Evolutionary conservation across 2,329 filamentous ascomycete genomes (phyloP).

Genomic region (Colletotrichum sp.): DNA sequence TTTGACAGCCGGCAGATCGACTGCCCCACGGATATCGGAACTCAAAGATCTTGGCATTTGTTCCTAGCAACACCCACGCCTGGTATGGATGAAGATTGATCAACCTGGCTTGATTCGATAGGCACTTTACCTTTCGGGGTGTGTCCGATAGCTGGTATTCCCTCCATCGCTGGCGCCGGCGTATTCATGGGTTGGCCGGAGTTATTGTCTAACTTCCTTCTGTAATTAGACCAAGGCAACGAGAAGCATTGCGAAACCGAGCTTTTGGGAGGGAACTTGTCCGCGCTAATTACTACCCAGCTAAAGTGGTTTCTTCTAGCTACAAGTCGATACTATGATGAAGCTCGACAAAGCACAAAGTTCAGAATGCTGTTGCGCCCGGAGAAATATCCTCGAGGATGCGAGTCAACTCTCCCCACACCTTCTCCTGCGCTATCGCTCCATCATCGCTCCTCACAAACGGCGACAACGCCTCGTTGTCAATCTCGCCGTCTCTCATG

Average conservation of each 20-base stretch:
- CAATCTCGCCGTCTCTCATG: not conserved
- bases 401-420: not conserved
- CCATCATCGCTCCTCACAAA: not conserved
- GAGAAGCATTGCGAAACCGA: not conserved
- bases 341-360: no score
- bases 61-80: not conserved
- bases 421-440: not conserved
- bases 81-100: not conserved
- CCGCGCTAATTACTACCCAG: no score
- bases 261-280: no score
- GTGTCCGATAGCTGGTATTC: not conserved
- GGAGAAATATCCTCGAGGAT: not conserved
- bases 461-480: not conserved
- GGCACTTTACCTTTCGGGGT: rapidly evolving
- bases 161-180: not conserved
- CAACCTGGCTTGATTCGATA: not conserved
- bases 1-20: not conserved
- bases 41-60: not conserved
- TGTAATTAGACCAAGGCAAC: rapidly evolving
- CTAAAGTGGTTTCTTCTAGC: no score
- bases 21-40: not conserved
- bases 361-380: not conserved
- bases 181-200: not conserved
- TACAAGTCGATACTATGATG: no score
- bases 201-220: not conserved